Conservation (phyloP, 1,284 basidiomycete species). For the Ustilago loliicola region DNA sequence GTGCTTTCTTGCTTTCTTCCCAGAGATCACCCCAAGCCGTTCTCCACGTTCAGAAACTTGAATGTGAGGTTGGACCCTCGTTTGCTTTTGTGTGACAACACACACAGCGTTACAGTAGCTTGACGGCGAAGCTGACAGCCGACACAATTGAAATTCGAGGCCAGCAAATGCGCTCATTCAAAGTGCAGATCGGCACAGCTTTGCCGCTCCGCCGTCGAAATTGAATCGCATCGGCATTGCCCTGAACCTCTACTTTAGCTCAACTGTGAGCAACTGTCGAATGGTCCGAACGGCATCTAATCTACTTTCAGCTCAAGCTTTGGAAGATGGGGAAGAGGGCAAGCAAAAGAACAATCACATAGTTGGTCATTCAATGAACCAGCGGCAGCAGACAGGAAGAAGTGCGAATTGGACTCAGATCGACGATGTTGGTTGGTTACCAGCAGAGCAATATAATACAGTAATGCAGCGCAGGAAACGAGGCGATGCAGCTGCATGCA, state of each 20-base stretch:
- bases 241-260: neutral
- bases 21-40: neutral
- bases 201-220: slow-evolving; percentile 5
- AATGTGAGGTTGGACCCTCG: neutral
- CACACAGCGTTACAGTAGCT: too few relatives aligned
- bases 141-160: too few relatives aligned
- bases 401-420: neutral
- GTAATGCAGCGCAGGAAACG: neutral
- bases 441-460: neutral
- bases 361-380: too few relatives aligned
- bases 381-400: too few relatives aligned
- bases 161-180: too few relatives aligned
- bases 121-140: too few relatives aligned
- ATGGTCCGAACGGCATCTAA: too few relatives aligned
- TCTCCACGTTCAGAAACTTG: too few relatives aligned
- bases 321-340: too few relatives aligned
- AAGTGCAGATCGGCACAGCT: slow-evolving; percentile 2
- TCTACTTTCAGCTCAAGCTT: too few relatives aligned
- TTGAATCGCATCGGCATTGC: neutral
- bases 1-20: slow-evolving; percentile 1
- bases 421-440: neutral
- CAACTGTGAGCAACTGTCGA: too few relatives aligned
- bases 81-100: neutral
- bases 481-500: slow-evolving; percentile 1
- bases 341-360: too few relatives aligned